Base-by-base conservation (phyloP, 768 basidiomycete species). In the Suillus bovinus region DNA sequence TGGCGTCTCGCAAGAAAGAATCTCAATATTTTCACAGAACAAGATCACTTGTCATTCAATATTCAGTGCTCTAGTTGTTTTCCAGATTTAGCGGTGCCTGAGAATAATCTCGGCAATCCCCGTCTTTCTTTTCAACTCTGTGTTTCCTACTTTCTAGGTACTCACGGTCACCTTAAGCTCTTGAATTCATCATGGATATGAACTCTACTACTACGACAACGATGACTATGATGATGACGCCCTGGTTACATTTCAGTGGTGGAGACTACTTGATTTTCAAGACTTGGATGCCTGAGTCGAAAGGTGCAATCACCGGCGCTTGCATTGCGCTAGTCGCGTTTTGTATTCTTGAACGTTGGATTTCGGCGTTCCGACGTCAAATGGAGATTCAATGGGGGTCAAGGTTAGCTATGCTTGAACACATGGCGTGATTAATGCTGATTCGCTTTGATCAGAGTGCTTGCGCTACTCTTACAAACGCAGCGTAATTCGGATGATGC, bases 281-380 rank as follows among this genome's bases (percentile, higher is more conserved):
- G 61, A 75, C 81, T 2, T 90, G 89, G 88, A 75, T 72, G 6
- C 93, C 94, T 0, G 80, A 80, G 3, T 87, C 91, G 0, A 64
- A 77, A 7, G 93, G 90, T 24, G 87, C 89, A 0, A 83, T 93
- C 39, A 84, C 84, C 24, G 93, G 90, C 0, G 88, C 92, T 42
- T 90, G 87, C 70, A 80, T 96, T 61, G 87, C 82, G 0, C 78
- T 96, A 24, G 78, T 89, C 67, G 41, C 89, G 38, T 77, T 95
- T 38, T 86, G 86, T 8, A 68, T 94, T 11, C 76, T 89, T 41
- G 92, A 94, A 55, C 80, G 94, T 64, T 87, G 84, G 74, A 72
- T 96, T 47, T 72, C 82, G 20, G 88, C 87, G 0, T 76, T 82
- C 60, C 79, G 89, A 20, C 76, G 79, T 31, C 72, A 78, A 10